phyloP scores from a whole-genome alignment of 2,329 filamentous ascomycete genomes.

The Claviceps fusiformis region DNA sequence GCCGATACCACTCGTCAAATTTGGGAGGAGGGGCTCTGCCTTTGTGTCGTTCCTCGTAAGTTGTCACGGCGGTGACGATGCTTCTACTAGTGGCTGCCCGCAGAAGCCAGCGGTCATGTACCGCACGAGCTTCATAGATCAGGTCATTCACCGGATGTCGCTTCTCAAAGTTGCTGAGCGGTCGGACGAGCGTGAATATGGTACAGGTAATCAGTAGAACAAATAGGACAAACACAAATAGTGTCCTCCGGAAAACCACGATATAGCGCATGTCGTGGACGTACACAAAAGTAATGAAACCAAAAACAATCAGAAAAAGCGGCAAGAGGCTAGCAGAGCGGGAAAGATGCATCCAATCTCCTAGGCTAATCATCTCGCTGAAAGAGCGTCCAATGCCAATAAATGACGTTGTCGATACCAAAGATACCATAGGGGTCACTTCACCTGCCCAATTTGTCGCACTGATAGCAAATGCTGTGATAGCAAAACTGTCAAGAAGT shows the following conservation, averaged over 20 bases:
- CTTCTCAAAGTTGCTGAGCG: constrained; percentile 14
- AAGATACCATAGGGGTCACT: constrained; percentile 28
- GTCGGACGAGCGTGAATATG: constrained; percentile 22
- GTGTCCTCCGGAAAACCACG: constrained; percentile 26
- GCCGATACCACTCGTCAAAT: constrained; percentile 76
- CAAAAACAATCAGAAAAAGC: constrained; percentile 24
- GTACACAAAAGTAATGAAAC: constrained; percentile 30
- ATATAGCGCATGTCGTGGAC: constrained; percentile 29
- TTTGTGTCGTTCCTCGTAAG: constrained; percentile 40
- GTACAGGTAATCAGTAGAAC: constrained; percentile 23
- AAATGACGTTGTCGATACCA: constrained; percentile 29
- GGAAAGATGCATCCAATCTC: constrained; percentile 32
- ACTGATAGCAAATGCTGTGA: constrained; percentile 31
- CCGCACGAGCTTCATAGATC: constrained; percentile 33
- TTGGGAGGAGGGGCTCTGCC: constrained; percentile 62
- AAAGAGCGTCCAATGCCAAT: constrained; percentile 24
- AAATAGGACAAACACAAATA: constrained; percentile 26
- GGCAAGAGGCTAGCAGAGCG: constrained; percentile 22
- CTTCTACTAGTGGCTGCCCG: constrained; percentile 33
- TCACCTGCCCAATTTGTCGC: constrained; percentile 33
- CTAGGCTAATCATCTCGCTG: constrained; percentile 23
- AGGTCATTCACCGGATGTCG: constrained; percentile 35
- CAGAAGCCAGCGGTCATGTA: constrained; percentile 35
- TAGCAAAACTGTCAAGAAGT: constrained; percentile 31
- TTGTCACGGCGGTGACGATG: constrained; percentile 29